Evolutionary conservation across 1,139 yeast species (phyloP).

Genomic region (Pichia sp.): DNA sequence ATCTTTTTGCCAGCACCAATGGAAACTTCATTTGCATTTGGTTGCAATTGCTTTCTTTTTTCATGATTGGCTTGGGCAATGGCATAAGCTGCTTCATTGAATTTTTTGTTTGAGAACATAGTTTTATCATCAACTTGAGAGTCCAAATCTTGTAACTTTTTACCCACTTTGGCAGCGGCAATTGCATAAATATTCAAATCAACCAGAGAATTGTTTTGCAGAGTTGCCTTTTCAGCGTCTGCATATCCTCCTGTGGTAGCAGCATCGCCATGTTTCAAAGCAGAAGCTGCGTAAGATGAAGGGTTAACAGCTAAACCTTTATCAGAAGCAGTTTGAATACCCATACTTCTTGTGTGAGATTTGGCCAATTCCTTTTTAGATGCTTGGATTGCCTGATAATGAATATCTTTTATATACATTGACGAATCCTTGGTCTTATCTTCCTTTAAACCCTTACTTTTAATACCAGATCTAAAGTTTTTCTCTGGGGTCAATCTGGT

Average conservation of each 20-base stretch:
- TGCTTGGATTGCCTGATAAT: constrained; percentile 11
- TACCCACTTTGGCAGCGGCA: constrained; percentile 53
- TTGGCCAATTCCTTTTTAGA: constrained; percentile 6
- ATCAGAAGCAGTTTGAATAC: constrained; percentile 14
- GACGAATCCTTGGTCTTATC: constrained; percentile 2
- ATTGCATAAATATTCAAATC: constrained; percentile 50
- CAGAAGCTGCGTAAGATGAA: constrained; percentile 22
- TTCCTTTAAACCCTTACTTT: constrained; percentile 1
- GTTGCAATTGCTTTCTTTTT: constrained; percentile 39
- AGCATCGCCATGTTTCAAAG: constrained; percentile 23
- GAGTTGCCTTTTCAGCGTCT: constrained; percentile 19
- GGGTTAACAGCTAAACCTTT: constrained; percentile 11
- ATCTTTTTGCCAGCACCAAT: constrained; percentile 87
- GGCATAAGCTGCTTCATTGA: constrained; percentile 27
- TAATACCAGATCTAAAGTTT: constrained; percentile 11
- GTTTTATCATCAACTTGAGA: constrained; percentile 31
- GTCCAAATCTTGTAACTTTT: constrained; percentile 36
- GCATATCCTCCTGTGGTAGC: constrained; percentile 17
- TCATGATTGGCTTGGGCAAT: constrained; percentile 63
- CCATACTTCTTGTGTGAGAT: constrained; percentile 6
- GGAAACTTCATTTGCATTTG: constrained; percentile 28
- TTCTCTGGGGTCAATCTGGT: constrained; percentile 27
- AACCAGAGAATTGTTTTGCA: constrained; percentile 32
- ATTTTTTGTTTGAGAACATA: constrained; percentile 24
- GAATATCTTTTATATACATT: constrained; percentile 12